These are phyloP conservation scores for Hirschioporus abietinus DNA, from an alignment of 768 basidiomycete species.

Conservation along the genomic window DNA sequence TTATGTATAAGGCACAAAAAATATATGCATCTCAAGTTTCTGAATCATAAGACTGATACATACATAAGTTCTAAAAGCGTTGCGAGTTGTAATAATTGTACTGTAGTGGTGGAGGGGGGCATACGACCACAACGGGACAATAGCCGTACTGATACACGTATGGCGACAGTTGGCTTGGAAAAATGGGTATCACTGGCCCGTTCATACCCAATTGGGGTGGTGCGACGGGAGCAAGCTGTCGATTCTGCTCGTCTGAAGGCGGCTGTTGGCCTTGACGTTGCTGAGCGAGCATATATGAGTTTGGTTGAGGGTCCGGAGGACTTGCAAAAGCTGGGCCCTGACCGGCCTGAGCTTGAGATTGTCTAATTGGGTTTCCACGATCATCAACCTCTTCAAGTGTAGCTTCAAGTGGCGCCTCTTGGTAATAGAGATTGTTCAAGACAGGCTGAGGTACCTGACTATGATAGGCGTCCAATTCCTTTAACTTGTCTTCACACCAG, in stretches of 20 bases:
- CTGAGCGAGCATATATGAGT: neutral
- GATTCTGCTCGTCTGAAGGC: neutral
- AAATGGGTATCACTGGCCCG: neutral
- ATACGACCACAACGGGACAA: too few species aligned
- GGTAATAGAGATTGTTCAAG: neutral
- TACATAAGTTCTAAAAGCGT: too few species aligned
- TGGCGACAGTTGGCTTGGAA: neutral
- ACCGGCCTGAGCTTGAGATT: too few species aligned
- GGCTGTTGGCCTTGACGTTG: neutral
- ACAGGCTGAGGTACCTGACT: too few species aligned
- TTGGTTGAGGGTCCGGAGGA: neutral
- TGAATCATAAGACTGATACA: too few species aligned
- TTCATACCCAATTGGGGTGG: neutral
- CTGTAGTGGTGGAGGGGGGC: too few species aligned
- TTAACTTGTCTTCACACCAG: neutral
- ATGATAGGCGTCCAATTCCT: too few species aligned
- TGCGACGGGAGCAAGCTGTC: neutral
- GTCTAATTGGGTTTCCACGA: neutral
- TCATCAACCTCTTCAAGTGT: neutral
- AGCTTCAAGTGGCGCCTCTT: neutral
- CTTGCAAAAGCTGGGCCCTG: neutral
- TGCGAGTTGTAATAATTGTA: too few species aligned
- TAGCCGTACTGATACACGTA: too few species aligned
- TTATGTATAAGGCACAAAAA: too few species aligned
- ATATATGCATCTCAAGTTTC: too few species aligned